Conservation (phyloP, 768 basidiomycete species). For the Hypholoma sublateritium region DNA sequence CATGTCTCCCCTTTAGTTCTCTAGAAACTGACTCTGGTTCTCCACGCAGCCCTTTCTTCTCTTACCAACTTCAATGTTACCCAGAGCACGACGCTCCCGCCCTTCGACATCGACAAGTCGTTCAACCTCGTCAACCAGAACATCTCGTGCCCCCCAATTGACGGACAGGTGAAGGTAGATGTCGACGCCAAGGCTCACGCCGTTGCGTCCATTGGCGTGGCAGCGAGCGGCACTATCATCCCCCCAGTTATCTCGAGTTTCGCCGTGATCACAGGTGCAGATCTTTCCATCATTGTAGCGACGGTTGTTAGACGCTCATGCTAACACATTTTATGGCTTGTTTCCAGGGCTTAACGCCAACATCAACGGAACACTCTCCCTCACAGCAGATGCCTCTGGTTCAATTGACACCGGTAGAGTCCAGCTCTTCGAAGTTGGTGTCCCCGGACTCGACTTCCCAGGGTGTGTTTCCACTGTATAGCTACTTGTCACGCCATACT, state of each 20-base stretch:
- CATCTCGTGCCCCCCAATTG: constrained; percentile 26
- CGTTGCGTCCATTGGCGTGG: constrained; percentile 36
- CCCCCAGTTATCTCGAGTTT: constrained; percentile 41
- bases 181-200: constrained; percentile 33
- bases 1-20: background rate
- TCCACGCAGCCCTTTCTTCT: constrained; percentile 17
- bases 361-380: constrained; percentile 36
- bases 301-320: background rate
- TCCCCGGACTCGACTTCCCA: constrained; percentile 51
- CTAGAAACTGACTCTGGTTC: constrained; percentile 1
- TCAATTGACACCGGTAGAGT: constrained; percentile 42
- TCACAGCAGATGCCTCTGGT: constrained; percentile 38
- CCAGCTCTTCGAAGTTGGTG: constrained; percentile 37
- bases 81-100: constrained; percentile 27
- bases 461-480: constrained; percentile 30
- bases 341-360: constrained; percentile 32
- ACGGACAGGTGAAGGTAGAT: constrained; percentile 26
- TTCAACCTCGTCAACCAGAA: constrained; percentile 30
- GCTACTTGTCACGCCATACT: background rate
- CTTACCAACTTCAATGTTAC: constrained; percentile 32
- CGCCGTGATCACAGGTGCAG: constrained; percentile 30
- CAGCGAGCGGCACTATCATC: constrained; percentile 42
- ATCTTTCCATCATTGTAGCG: constrained; percentile 6
- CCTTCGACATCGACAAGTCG: constrained; percentile 30
- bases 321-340: constrained; percentile 3